Base-by-base conservation (phyloP, 495 filamentous ascomycete genomes). In the Xylaria sp. region DNA sequence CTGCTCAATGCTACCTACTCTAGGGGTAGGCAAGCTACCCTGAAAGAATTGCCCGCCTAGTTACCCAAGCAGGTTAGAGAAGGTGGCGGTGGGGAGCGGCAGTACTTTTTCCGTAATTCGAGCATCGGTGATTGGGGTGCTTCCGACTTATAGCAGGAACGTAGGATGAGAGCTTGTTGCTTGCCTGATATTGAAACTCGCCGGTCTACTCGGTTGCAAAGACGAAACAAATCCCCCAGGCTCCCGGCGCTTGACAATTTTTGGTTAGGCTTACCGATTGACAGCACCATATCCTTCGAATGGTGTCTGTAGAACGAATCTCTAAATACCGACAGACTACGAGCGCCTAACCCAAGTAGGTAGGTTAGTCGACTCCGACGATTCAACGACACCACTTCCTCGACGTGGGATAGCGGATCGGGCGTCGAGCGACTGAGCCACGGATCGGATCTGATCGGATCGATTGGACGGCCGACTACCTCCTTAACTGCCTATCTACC, bases 31-130 rank as follows among this genome's bases (percentile, higher is more conserved):
- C 9, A 59, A 58, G 29, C 29, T 58, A 58, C 29, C 53, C 53
- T 58, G 29, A 14, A 58, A 52, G 48, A 52, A 26, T 1, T 52
- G 24, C 21, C 48, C 53, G 24, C 9, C 19, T 11, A 40, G 8
- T n/a, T n/a, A n/a, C n/a, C n/a, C n/a, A n/a, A n/a, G 3, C 50
- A 26, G 50, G 14, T 4, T 26, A 48, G 26, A 50, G 21, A 11
- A 29, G 26, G 26, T 44, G 61, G 68, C 68, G 68, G 68, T 70
- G 68, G 61, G 35, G 35, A 40, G 17, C 12, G 68, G 68, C 68
- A 70, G 61, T 70, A 70, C 40, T 55, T 64, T 70, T 53, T 37
- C 55, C 14, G 48, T 65, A 61, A 35, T 63, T 46, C 48, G 48
- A 58, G 37, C 61, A 33, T 52, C 29, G 33, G 14, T 11, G 43